These are phyloP conservation scores for Chrysoporthe deuterocubensis DNA, from an alignment of 2,329 filamentous ascomycete species.

Conservation along the genomic window DNA sequence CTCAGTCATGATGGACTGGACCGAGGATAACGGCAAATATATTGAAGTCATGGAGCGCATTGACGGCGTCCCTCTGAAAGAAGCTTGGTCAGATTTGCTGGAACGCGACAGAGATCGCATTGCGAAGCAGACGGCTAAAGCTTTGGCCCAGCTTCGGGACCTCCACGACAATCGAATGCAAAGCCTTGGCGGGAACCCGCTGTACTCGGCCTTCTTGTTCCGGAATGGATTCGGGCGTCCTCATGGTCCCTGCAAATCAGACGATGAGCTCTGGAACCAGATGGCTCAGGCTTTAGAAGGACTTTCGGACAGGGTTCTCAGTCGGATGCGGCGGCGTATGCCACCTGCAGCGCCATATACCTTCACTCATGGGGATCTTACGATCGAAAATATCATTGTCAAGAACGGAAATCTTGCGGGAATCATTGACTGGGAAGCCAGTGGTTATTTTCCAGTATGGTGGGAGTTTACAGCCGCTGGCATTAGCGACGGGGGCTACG, in stretches of 20 bases:
- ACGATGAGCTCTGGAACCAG: not conserved
- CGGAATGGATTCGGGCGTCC: not conserved
- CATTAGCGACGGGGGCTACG: constrained; percentile 12
- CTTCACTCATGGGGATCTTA: constrained; percentile 46
- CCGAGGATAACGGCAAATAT: not conserved
- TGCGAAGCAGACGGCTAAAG: too few species aligned
- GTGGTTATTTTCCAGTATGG: constrained; percentile 45
- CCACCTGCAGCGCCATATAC: constrained; percentile 29
- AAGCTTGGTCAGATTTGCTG: too few species aligned
- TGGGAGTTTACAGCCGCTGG: constrained; percentile 44
- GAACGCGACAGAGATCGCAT: too few species aligned
- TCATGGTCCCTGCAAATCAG: not conserved
- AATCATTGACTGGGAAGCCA: constrained; percentile 45
- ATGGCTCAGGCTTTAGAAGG: not conserved
- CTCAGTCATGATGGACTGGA: not conserved
- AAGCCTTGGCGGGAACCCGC: not conserved
- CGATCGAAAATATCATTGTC: constrained; percentile 42
- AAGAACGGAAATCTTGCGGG: constrained; percentile 41
- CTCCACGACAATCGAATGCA: not conserved
- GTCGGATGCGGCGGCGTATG: not conserved
- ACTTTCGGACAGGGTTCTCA: not conserved
- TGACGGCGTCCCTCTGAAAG: too few species aligned
- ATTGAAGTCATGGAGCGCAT: not conserved
- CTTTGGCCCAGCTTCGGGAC: not conserved
- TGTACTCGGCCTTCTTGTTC: not conserved